phyloP scores from a whole-genome alignment of 768 basidiomycete species.

The Hericium coralloides region DNA sequence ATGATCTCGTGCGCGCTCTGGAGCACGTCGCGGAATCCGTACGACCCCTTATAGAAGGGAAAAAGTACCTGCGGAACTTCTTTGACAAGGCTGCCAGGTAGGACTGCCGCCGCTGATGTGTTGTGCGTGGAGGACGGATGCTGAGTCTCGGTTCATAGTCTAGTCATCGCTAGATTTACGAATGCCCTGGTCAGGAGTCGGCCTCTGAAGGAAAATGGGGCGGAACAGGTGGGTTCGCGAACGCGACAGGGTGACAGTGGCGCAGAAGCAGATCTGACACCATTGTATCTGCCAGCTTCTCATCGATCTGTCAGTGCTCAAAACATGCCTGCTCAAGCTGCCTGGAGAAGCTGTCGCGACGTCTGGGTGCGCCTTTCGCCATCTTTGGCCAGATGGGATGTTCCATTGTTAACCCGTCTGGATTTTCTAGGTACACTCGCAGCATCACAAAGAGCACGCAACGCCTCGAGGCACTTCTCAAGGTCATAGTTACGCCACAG shows the following conservation, averaged over 20 bases:
- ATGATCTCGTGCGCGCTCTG: constrained; percentile 64
- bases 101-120: constrained; percentile 8
- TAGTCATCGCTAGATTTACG: constrained; percentile 82
- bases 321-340: constrained; percentile 72
- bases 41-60: constrained; percentile 81
- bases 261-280: not conserved
- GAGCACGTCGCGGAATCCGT: constrained; percentile 73
- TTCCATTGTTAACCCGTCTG: constrained; percentile 7
- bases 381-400: not conserved
- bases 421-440: constrained; percentile 59
- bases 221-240: constrained; percentile 78
- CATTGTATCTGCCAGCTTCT: constrained; percentile 45
- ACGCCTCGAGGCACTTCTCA: constrained; percentile 83
- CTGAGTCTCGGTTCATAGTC: constrained; percentile 30
- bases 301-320: constrained; percentile 84
- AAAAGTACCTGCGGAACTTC: constrained; percentile 89
- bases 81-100: constrained; percentile 92
- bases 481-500: constrained; percentile 90
- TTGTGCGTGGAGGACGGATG: not conserved
- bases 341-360: constrained; percentile 63
- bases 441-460: constrained; percentile 74
- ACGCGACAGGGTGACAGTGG: not conserved
- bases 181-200: constrained; percentile 83
- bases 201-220: constrained; percentile 87
- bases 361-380: constrained; percentile 33